These are phyloP conservation scores for Neonectria coccinea DNA, from an alignment of 2,329 filamentous ascomycete species.

Conservation along the genomic window DNA sequence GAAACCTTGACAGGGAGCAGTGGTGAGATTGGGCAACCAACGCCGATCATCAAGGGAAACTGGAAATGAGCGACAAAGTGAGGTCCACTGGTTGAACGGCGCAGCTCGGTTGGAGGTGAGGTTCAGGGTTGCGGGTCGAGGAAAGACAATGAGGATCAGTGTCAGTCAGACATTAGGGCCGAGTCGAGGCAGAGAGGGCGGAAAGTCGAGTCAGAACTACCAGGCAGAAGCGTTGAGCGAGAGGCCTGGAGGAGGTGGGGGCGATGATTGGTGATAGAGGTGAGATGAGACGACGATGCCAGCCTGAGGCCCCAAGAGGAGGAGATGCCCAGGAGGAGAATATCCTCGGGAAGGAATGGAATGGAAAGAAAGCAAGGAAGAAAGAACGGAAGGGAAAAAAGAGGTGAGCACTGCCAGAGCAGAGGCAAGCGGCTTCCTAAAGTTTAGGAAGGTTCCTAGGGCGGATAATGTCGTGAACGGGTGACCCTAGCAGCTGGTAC, in stretches of 20 bases:
- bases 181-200: constrained; percentile 3
- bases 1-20: constrained; percentile 39
- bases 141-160: constrained; percentile 12
- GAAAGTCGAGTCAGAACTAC: neutral
- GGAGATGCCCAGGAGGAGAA: neutral
- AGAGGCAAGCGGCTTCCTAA: constrained; percentile 1
- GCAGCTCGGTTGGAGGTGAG: constrained; percentile 15
- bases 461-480: constrained; percentile 5
- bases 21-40: constrained; percentile 37
- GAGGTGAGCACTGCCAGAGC: neutral
- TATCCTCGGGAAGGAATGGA: neutral
- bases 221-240: too few species aligned
- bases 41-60: constrained; percentile 44
- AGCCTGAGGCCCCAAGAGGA: neutral
- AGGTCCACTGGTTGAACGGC: constrained; percentile 40
- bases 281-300: neutral
- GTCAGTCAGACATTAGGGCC: constrained; percentile 18
- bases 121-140: constrained; percentile 26
- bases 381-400: neutral
- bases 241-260: too few species aligned
- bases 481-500: constrained; percentile 1
- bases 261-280: constrained; percentile 3
- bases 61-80: constrained; percentile 44
- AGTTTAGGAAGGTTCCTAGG: neutral
- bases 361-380: neutral